Evolutionary conservation across 2,329 filamentous ascomycete genomes (phyloP).

Genomic region (Fusarium palustre): DNA sequence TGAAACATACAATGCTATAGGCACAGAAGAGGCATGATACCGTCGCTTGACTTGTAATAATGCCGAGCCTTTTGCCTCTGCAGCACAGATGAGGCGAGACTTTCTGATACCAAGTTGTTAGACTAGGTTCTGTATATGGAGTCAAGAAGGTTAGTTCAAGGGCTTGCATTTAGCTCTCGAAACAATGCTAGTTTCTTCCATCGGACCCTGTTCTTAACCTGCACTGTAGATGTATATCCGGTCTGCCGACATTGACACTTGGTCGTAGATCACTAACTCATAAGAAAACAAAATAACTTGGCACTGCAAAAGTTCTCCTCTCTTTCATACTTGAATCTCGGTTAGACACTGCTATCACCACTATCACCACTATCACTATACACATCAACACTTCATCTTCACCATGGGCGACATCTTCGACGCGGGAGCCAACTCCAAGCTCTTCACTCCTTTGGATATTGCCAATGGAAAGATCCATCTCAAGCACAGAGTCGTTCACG

Average conservation of each 20-base stretch:
- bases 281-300: constrained; percentile 5
- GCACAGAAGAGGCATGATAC: background rate
- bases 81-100: background rate
- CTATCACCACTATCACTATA: background rate
- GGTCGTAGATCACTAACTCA: background rate
- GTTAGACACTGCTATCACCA: background rate
- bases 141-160: background rate
- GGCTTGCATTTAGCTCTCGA: background rate
- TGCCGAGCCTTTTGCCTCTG: background rate
- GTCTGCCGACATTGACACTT: background rate
- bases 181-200: background rate
- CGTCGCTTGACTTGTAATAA: background rate
- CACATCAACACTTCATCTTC: background rate
- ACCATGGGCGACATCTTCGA: constrained; percentile 31
- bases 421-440: constrained; percentile 30
- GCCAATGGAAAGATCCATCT: constrained; percentile 60
- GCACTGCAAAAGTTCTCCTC: background rate
- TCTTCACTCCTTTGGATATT: constrained; percentile 52
- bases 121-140: background rate
- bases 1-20: too few species aligned
- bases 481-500: constrained; percentile 63
- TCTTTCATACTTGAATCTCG: background rate
- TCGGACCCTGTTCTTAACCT: background rate
- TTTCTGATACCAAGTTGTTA: background rate
- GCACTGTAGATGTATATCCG: background rate